A percentile compares a stretch with the other conserved stretches of the same genome.
phyloP scores from a whole-genome alignment of 345 rosid species.

The Eucalyptus cloeziana region DNA sequence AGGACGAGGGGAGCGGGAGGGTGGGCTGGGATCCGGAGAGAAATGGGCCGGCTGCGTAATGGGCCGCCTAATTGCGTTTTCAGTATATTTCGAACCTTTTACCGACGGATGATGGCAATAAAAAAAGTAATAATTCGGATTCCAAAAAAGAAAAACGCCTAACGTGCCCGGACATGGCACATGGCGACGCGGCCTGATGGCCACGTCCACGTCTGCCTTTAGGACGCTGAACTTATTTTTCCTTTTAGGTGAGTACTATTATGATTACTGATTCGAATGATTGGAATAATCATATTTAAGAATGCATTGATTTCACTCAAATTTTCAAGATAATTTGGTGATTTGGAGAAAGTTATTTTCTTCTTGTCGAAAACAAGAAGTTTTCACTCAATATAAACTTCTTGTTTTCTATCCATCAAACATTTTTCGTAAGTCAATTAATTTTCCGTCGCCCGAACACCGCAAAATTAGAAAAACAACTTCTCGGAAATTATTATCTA shows the following conservation, averaged over 20 bases:
- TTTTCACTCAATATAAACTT: neutral
- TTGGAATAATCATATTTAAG: neutral
- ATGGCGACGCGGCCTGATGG: neutral
- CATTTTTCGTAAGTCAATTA: neutral
- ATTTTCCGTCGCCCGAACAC: accelerated
- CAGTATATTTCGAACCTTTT: neutral
- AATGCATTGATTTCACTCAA: neutral
- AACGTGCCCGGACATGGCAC: neutral
- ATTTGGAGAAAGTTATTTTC: neutral
- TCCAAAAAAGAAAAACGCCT: neutral
- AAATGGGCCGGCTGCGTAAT: neutral
- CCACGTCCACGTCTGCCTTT: neutral
- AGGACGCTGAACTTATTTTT: neutral
- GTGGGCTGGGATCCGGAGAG: neutral
- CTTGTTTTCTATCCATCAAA: neutral
- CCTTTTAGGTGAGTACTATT: neutral
- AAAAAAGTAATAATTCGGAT: neutral
- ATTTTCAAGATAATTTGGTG: neutral
- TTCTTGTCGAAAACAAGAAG: accelerated
- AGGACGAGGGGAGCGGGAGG: no score
- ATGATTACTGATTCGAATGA: no score
- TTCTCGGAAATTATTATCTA: no score
- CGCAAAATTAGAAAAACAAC: no score
- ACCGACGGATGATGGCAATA: neutral
- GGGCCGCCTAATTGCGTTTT: no score